Conservation (phyloP, 352 stramenopile genomes). For the Phytophthora citrophthora region DNA sequence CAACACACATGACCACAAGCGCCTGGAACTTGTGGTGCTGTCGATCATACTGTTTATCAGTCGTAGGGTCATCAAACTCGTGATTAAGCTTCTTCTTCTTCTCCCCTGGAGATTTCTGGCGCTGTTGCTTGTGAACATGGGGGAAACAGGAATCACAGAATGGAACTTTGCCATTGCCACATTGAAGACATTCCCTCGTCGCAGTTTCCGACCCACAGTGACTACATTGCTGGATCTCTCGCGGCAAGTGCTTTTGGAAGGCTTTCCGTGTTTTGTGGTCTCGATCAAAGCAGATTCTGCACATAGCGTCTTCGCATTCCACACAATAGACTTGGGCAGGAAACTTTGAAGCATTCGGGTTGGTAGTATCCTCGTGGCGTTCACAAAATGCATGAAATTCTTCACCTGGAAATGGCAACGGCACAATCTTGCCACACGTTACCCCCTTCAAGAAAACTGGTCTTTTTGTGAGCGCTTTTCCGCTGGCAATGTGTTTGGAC, state of each 20-base stretch:
- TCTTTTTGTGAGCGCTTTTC: conserved; percentile 40
- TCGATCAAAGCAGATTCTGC: conserved; percentile 59
- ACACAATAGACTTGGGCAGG: conserved; percentile 65
- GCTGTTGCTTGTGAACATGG: conserved; percentile 44
- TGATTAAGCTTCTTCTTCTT: neutral
- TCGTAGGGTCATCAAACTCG: neutral
- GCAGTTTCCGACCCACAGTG: conserved; percentile 65
- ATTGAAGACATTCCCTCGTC: conserved; percentile 69
- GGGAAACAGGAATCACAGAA: conserved; percentile 76
- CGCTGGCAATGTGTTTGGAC: conserved; percentile 52
- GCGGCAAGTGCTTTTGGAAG: conserved; percentile 50
- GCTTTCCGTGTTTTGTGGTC: conserved; percentile 61
- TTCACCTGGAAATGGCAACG: conserved; percentile 71
- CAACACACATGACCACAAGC: conserved; percentile 71
- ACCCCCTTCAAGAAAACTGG: conserved; percentile 68
- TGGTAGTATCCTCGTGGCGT: conserved; percentile 60
- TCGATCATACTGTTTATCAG: neutral
- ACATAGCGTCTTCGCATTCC: conserved; percentile 79
- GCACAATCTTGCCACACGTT: conserved; percentile 51
- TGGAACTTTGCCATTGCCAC: conserved; percentile 65
- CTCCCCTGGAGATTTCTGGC: neutral
- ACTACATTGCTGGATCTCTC: conserved; percentile 49
- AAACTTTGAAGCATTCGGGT: conserved; percentile 26
- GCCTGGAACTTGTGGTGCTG: conserved; percentile 45
- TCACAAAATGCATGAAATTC: conserved; percentile 72